phyloP scores from a whole-genome alignment of 441 rosid species.

The Manihot esculenta region DNA sequence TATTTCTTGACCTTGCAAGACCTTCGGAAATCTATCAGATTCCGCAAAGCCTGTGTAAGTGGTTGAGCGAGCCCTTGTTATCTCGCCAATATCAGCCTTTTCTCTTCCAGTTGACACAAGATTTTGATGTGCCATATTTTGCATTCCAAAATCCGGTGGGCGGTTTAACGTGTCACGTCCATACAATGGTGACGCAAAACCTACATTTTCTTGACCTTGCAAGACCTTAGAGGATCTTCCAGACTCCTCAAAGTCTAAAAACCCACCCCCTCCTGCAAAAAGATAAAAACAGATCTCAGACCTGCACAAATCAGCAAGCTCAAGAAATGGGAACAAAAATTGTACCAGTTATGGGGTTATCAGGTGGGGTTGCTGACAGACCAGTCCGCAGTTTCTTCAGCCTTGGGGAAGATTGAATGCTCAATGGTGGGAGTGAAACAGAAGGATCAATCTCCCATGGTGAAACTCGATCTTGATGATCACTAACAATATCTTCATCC shows the following conservation, averaged over 20 bases:
- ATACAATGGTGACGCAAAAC: conserved; percentile 63
- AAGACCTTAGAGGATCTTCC: conserved; percentile 98
- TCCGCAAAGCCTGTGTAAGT: conserved; percentile 56
- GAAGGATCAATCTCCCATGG: conserved; percentile 94
- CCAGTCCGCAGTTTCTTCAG: conserved; percentile 72
- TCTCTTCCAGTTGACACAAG: conserved; percentile 45
- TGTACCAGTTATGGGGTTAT: conserved; percentile 56
- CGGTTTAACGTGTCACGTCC: conserved; percentile 60
- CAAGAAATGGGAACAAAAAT: not conserved
- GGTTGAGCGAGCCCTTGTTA: conserved; percentile 41
- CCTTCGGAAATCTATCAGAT: conserved; percentile 66
- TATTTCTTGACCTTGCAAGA: conserved; percentile 99
- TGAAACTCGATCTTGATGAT: conserved; percentile 75
- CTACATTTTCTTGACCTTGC: conserved; percentile 99
- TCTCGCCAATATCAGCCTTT: conserved; percentile 42
- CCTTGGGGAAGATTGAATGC: conserved; percentile 82
- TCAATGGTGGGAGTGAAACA: conserved; percentile 68
- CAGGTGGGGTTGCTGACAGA: conserved; percentile 51
- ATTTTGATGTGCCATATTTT: conserved; percentile 51
- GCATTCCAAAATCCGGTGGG: conserved; percentile 63
- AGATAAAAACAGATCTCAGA: conserved; percentile 5
- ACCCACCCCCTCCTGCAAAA: conserved; percentile 55
- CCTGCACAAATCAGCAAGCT: not conserved
- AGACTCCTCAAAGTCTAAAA: conserved; percentile 88
- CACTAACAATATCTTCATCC: conserved; percentile 64